Evolutionary conservation across 176 grass and related monocot species (phyloP).

Genomic region (Melocanna baccifera): DNA sequence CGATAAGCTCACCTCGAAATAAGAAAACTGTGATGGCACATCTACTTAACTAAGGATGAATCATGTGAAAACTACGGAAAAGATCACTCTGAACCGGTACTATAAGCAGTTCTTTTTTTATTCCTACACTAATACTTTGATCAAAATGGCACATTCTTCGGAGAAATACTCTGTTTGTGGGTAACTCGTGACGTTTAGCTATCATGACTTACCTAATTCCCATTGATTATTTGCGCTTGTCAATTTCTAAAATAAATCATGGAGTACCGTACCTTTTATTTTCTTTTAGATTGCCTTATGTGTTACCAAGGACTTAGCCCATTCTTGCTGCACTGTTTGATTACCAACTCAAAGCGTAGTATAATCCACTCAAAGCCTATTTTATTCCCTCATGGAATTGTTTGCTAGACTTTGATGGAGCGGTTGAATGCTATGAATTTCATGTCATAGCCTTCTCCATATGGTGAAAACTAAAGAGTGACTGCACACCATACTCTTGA

Average conservation of each 20-base stretch:
- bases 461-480: neutral
- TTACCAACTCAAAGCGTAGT: neutral
- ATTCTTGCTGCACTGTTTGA: neutral
- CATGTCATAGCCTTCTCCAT: neutral
- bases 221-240: neutral
- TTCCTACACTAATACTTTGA: neutral
- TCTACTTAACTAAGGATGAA: neutral
- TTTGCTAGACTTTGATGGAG: neutral
- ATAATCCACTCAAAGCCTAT: slow-evolving; percentile 1
- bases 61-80: neutral
- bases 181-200: neutral
- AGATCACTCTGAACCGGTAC: neutral
- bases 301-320: neutral
- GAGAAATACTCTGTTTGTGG: neutral
- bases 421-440: neutral
- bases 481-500: neutral
- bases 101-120: neutral
- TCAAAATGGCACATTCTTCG: neutral
- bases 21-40: neutral
- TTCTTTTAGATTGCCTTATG: neutral
- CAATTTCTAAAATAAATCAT: neutral
- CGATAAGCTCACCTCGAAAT: neutral
- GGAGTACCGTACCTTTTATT: neutral
- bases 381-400: neutral
- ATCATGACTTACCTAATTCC: neutral